Evolutionary conservation across 2,329 filamentous ascomycete species (phyloP).

Genomic region (Diplodia corticola): DNA sequence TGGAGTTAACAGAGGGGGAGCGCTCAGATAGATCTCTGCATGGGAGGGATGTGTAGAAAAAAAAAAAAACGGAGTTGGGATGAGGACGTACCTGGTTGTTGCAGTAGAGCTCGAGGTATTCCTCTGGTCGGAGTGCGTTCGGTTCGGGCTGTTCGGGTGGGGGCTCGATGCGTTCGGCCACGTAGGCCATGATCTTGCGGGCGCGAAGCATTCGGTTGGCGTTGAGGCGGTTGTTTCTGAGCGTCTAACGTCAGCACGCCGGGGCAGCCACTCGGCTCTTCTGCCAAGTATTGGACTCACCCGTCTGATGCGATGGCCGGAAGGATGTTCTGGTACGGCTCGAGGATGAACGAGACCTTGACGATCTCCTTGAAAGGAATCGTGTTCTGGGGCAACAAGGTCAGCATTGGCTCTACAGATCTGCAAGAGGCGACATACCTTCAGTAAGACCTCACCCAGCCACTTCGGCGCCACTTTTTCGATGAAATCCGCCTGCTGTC

Average conservation of each 20-base stretch:
- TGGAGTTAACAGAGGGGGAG: background rate
- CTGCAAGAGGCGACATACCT: slow-evolving; percentile 46
- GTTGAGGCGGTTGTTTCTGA: slow-evolving; percentile 82
- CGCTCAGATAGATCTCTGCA: background rate
- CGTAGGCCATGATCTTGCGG: slow-evolving; percentile 89
- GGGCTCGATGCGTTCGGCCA: slow-evolving; percentile 85
- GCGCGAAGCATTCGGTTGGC: slow-evolving; percentile 95
- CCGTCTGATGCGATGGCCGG: slow-evolving; percentile 70
- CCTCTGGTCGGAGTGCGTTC: slow-evolving; percentile 72
- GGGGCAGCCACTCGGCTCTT: background rate
- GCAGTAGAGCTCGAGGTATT: slow-evolving; percentile 93
- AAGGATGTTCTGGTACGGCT: slow-evolving; percentile 74
- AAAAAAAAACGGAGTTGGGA: background rate
- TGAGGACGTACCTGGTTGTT: slow-evolving; percentile 73
- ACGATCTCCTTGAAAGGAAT: slow-evolving; percentile 85
- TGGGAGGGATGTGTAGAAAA: background rate
- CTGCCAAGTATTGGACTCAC: slow-evolving; percentile 41
- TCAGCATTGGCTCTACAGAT: background rate
- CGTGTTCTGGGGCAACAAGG: slow-evolving; percentile 59
- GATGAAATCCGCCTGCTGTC: slow-evolving; percentile 75
- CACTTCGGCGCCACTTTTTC: slow-evolving; percentile 87
- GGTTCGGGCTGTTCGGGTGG: slow-evolving; percentile 60
- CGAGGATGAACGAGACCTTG: slow-evolving; percentile 92
- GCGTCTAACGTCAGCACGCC: background rate
- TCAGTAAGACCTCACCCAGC: slow-evolving; percentile 83